These are phyloP conservation scores for Acacia pycnantha DNA, from an alignment of 331 rosid species.

Conservation along the genomic window DNA sequence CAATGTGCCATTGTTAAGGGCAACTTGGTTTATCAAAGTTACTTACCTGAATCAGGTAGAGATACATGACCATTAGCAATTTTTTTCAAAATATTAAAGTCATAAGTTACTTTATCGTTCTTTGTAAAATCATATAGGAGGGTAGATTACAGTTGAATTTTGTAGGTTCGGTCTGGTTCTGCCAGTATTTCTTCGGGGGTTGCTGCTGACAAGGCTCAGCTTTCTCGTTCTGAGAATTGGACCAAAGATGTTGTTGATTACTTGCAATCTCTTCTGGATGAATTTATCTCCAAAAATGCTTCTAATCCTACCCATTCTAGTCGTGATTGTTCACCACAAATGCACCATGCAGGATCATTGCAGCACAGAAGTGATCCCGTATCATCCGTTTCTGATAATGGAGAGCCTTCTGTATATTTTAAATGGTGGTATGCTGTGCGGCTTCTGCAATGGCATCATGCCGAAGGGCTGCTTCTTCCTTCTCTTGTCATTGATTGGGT, in stretches of 20 bases:
- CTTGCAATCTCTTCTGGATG: slow-evolving; percentile 82
- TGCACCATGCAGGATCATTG: slow-evolving; percentile 47
- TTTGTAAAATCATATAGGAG: slow-evolving; percentile 20
- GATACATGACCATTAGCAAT: background rate
- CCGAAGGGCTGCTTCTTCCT: slow-evolving; percentile 82
- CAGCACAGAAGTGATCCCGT: slow-evolving; percentile 55
- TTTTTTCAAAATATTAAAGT: background rate
- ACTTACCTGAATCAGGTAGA: slow-evolving; percentile 85
- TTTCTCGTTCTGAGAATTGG: slow-evolving; percentile 75
- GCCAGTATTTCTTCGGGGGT: slow-evolving; percentile 56
- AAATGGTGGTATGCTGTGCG: slow-evolving; percentile 93
- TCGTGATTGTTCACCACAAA: slow-evolving; percentile 60
- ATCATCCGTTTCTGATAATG: slow-evolving; percentile 53
- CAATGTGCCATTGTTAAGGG: slow-evolving; percentile 87
- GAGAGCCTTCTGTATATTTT: slow-evolving; percentile 79
- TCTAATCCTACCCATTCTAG: slow-evolving; percentile 48
- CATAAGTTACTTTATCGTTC: background rate
- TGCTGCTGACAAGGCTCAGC: slow-evolving; percentile 62
- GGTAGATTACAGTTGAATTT: slow-evolving; percentile 39
- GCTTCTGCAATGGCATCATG: slow-evolving; percentile 89
- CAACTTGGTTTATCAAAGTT: slow-evolving; percentile 91
- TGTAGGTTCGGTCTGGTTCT: slow-evolving; percentile 67
- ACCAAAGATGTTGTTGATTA: slow-evolving; percentile 87
- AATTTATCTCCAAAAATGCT: slow-evolving; percentile 58
- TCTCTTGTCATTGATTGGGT: slow-evolving; percentile 89